Evolutionary conservation across 2,329 filamentous ascomycete species (phyloP).

Genomic region (Diaporthe citri): DNA sequence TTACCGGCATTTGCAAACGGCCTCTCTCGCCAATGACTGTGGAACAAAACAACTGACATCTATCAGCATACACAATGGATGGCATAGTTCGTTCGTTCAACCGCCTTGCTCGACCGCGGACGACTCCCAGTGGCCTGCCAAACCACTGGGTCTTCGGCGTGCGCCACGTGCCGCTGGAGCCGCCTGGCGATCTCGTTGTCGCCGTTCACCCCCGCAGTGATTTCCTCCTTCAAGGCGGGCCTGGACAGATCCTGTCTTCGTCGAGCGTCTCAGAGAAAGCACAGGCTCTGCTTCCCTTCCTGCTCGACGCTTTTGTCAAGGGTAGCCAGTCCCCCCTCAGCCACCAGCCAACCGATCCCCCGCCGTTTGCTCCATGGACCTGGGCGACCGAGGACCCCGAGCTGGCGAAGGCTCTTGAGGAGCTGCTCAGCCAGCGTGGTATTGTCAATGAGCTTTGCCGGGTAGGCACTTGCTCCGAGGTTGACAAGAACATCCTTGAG

Average conservation of each 20-base stretch:
- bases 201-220: background rate
- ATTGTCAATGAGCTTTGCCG: background rate
- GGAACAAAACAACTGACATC: background rate
- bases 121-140: background rate
- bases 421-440: background rate
- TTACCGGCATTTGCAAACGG: too few relatives aligned
- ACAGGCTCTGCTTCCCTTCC: background rate
- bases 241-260: background rate
- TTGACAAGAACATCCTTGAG: background rate
- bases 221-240: background rate
- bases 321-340: background rate
- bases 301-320: background rate
- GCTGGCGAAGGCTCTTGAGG: background rate
- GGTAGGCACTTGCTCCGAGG: background rate
- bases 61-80: background rate
- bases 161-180: background rate
- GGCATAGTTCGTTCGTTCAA: slow-evolving; percentile 2
- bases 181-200: background rate
- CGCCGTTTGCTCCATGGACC: background rate
- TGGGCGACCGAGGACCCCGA: background rate
- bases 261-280: background rate
- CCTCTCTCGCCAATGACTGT: background rate
- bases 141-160: slow-evolving; percentile 15
- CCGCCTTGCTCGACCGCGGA: background rate
- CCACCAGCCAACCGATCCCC: background rate